Percentiles rank a stretch among this genome's conserved stretches.
These are phyloP conservation scores for Spinellus fusiger DNA, from an alignment of 192 early-diverging fungal species.

Conservation along the genomic window DNA sequence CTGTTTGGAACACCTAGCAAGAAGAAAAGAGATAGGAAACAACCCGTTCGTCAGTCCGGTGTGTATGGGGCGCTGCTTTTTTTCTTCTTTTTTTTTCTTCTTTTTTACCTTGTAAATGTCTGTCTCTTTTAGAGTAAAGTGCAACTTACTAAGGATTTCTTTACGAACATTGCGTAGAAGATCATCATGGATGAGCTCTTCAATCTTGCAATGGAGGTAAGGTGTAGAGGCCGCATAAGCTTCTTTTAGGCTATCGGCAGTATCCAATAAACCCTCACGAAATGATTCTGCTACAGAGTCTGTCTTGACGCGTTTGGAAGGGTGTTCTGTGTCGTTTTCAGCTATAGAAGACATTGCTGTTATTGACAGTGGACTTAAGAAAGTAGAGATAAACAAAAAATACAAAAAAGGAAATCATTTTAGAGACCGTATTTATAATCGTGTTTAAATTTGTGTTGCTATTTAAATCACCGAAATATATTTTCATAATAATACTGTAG, in stretches of 20 bases:
- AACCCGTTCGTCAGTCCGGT: too few species aligned
- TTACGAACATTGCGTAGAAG: slow-evolving; percentile 57
- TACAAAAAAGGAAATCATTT: too few species aligned
- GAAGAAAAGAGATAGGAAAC: neutral
- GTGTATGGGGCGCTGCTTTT: too few species aligned
- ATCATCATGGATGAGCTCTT: slow-evolving; percentile 50
- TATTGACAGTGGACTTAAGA: neutral
- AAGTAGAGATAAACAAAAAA: too few species aligned
- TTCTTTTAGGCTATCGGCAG: neutral
- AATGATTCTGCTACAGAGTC: neutral
- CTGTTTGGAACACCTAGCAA: slow-evolving; percentile 61
- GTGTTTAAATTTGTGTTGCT: too few species aligned
- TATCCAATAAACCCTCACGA: neutral
- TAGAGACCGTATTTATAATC: too few species aligned
- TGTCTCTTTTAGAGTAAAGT: slow-evolving; percentile 79
- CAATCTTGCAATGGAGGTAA: slow-evolving; percentile 60
- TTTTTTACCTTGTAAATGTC: slow-evolving; percentile 65
- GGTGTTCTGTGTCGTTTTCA: neutral
- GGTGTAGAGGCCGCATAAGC: slow-evolving; percentile 40
- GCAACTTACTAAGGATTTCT: slow-evolving; percentile 56
- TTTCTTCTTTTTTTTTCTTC: too few species aligned
- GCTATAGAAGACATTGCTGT: neutral
- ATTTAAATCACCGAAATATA: too few species aligned
- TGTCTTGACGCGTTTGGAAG: neutral
- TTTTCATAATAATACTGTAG: too few species aligned